Base-by-base conservation (phyloP, 2,329 filamentous ascomycete species). In the Colletotrichum sp. region DNA sequence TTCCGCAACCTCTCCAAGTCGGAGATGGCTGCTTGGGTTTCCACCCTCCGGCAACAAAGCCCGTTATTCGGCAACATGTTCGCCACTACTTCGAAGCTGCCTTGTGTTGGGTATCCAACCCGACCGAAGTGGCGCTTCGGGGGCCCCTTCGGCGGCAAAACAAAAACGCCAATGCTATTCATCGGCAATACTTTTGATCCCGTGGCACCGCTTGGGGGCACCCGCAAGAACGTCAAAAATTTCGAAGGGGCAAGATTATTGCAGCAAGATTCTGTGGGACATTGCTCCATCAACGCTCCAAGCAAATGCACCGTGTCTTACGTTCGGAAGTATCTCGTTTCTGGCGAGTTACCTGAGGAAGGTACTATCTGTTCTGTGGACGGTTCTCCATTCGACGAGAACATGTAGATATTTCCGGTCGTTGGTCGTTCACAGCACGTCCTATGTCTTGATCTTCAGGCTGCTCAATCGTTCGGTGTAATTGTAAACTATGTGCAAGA, bases 111-210 rank as follows among this genome's bases (percentile, higher is more conserved):
- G 4, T 85, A 87, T 80, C 78, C 60, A 2, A 78, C 85, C 28
- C 81, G 82, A 3, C 81, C 87, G 6, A 83, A 81, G 66, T 88
- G 85, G 83, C 78, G 82, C 24, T 89, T 87, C 79, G 78, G 77
- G 10, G 83, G 83, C 0, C 83, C 83, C 8, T 85, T 83, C 55
- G 60, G 69, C 4, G 69, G 60, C 12, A 52, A 68, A n/a, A 72
- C 71, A 0, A 68, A 21, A 9, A 32, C 30, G 7, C 64, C 71
- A 6, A 21, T 72, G 13, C 71, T 72, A 21, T 72, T 72, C 10
- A 49, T 68, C n/a, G 71, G 71, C 2, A 72, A 68, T 28, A 68
- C 71, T 2, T 13, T 68, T 16, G 71, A 72, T 21, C 64, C 71
- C 4, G 55, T 64, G 13, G 66, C 71, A 5, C 65, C 71, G 13